Conservation (phyloP, 768 basidiomycete species). For the Phaeotremella fagi region DNA sequence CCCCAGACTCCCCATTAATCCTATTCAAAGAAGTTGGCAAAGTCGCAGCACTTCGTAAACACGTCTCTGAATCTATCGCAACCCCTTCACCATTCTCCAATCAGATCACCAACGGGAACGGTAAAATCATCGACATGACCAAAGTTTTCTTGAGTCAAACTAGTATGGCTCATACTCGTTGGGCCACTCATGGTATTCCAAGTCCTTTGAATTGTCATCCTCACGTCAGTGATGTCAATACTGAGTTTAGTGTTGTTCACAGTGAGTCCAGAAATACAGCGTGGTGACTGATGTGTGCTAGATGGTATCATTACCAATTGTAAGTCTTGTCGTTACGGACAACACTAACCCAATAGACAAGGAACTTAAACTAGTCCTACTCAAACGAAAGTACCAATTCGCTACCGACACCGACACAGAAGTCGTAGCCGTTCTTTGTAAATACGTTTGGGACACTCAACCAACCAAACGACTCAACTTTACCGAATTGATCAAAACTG, state of each 20-base stretch:
- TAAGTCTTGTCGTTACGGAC: constrained; percentile 18
- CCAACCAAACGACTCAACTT: constrained; percentile 79
- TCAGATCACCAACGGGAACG: constrained; percentile 11
- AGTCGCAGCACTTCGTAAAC: constrained; percentile 84
- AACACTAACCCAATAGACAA: constrained; percentile 43
- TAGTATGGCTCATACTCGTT: constrained; percentile 97
- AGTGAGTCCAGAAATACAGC: constrained; percentile 47
- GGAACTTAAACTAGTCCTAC: constrained; percentile 84
- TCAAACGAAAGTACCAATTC: constrained; percentile 92
- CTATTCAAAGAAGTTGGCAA: constrained; percentile 96
- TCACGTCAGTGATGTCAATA: constrained; percentile 68
- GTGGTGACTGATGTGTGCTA: constrained; percentile 1
- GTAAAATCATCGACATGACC: constrained; percentile 58
- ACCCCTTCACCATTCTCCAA: constrained; percentile 25
- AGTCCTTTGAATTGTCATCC: constrained; percentile 90
- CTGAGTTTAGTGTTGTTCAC: constrained; percentile 90
- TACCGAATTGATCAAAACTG: constrained; percentile 87
- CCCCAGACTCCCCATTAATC: constrained; percentile 65
- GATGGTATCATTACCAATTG: constrained; percentile 96
- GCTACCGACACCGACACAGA: constrained; percentile 97
- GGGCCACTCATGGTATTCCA: constrained; percentile 96
- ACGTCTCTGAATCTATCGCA: constrained; percentile 57
- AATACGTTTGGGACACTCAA: constrained; percentile 94
- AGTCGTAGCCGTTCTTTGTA: constrained; percentile 88
- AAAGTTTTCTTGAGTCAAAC: constrained; percentile 81